phyloP scores from a whole-genome alignment of 164 flowering plant species.

The Umbellularia californica region DNA sequence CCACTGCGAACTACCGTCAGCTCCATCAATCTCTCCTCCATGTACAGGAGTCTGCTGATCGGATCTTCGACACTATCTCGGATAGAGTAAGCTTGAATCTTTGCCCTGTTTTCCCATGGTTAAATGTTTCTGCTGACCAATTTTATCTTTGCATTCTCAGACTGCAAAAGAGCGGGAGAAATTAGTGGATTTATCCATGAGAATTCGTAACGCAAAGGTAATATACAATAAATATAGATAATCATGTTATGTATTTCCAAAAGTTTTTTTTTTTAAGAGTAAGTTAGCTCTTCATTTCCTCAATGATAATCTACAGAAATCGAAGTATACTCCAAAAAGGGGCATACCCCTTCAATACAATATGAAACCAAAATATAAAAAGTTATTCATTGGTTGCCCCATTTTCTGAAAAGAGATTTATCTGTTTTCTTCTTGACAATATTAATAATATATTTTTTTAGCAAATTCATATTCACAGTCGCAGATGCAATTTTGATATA shows the following conservation, averaged over 20 bases:
- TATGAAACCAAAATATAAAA: too few species aligned
- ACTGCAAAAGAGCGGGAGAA: conserved; percentile 20
- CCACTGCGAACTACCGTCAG: conserved; percentile 15
- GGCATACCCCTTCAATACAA: too few species aligned
- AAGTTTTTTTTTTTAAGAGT: too few species aligned
- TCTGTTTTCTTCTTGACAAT: background rate
- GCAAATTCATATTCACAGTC: too few species aligned
- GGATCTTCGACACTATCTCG: conserved; percentile 19
- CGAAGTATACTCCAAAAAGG: too few species aligned
- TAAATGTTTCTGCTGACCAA: background rate
- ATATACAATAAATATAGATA: background rate
- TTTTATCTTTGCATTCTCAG: conserved; percentile 1
- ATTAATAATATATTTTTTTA: too few species aligned
- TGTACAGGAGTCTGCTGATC: conserved; percentile 25
- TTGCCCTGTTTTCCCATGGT: background rate
- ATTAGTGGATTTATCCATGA: conserved; percentile 12
- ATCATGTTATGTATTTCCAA: too few species aligned
- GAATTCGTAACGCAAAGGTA: conserved; percentile 24
- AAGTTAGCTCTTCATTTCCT: too few species aligned
- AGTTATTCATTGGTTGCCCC: too few species aligned
- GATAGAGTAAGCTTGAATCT: conserved; percentile 12
- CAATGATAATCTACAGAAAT: too few species aligned
- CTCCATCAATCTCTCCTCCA: conserved; percentile 21
- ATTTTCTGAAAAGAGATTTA: background rate
- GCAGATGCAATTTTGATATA: too few species aligned